A percentile compares a stretch with the other conserved stretches of the same genome.
These are phyloP conservation scores for Phyllosticta citriasiana DNA, from an alignment of 2,329 filamentous ascomycete genomes.

Conservation along the genomic window DNA sequence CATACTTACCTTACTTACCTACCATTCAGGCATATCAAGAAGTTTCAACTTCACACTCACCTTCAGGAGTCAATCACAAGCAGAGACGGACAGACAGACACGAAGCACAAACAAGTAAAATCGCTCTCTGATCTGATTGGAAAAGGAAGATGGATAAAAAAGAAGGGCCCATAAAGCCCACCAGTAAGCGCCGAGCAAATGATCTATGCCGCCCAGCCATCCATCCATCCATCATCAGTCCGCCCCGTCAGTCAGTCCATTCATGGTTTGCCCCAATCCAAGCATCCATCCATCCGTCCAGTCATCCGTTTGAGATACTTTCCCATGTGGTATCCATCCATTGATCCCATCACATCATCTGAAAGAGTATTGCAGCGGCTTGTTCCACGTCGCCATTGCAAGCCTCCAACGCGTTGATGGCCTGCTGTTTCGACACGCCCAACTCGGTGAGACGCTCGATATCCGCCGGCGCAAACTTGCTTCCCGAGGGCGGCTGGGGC, in stretches of 20 bases:
- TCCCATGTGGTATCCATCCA: constrained; percentile 29
- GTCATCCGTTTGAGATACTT: too few relatives aligned
- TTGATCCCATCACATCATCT: constrained; percentile 7
- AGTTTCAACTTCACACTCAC: too few relatives aligned
- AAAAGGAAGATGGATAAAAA: constrained; percentile 1
- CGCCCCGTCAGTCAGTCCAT: background rate
- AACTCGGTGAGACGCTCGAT: constrained; percentile 68
- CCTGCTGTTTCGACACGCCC: constrained; percentile 66
- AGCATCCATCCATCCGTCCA: background rate
- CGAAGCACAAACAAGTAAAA: background rate
- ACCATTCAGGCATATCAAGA: too few relatives aligned
- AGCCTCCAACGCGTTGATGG: constrained; percentile 70
- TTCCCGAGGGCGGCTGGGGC: background rate
- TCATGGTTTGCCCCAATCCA: background rate
- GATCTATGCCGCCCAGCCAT: constrained; percentile 8
- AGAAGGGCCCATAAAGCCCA: background rate
- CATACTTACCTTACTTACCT: too few relatives aligned
- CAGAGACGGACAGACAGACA: too few relatives aligned
- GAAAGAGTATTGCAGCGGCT: constrained; percentile 71
- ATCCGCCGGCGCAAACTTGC: constrained; percentile 47
- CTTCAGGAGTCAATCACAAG: too few relatives aligned
- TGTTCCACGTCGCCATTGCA: constrained; percentile 78
- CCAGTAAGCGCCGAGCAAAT: constrained; percentile 8
- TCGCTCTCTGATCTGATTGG: background rate
- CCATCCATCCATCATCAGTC: background rate